Percentiles rank a stretch among this genome's conserved stretches.
phyloP scores from a whole-genome alignment of 306 rosid species.

The Cercis canadensis region DNA sequence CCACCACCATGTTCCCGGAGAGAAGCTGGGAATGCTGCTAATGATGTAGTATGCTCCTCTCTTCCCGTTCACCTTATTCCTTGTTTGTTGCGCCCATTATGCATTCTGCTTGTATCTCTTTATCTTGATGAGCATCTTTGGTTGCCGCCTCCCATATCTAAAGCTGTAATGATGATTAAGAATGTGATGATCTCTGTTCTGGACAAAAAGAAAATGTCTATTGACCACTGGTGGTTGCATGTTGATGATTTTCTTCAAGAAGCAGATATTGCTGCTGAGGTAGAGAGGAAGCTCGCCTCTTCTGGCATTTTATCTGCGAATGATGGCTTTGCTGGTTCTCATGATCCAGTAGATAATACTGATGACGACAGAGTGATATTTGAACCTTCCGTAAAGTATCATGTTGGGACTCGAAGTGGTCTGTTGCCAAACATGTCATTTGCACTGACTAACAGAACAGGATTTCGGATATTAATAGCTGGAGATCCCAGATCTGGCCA shows the following conservation, averaged over 20 bases:
- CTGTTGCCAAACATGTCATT: slow-evolving; percentile 45
- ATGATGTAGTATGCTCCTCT: slow-evolving; percentile 76
- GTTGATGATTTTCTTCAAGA: slow-evolving; percentile 70
- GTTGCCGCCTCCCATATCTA: slow-evolving; percentile 70
- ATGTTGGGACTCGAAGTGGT: slow-evolving; percentile 46
- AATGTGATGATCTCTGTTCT: slow-evolving; percentile 67
- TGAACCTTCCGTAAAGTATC: slow-evolving; percentile 44
- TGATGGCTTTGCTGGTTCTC: slow-evolving; percentile 45
- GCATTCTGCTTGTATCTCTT: slow-evolving; percentile 79
- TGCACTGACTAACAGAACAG: slow-evolving; percentile 53
- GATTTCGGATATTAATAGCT: slow-evolving; percentile 78
- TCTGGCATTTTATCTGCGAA: slow-evolving; percentile 68
- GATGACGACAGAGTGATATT: slow-evolving; percentile 27
- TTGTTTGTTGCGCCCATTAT: slow-evolving; percentile 74
- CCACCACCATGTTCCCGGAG: slow-evolving; percentile 93
- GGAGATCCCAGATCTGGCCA: slow-evolving; percentile 89
- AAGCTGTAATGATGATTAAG: slow-evolving; percentile 70
- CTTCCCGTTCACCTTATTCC: slow-evolving; percentile 87
- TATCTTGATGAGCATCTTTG: slow-evolving; percentile 75
- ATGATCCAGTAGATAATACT: slow-evolving; percentile 44
- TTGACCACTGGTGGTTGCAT: slow-evolving; percentile 84
- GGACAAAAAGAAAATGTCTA: slow-evolving; percentile 60
- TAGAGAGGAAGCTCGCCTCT: slow-evolving; percentile 63
- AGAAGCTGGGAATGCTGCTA: slow-evolving; percentile 97
- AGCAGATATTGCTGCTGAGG: slow-evolving; percentile 59